Evolutionary conservation across 495 filamentous ascomycete species (phyloP), one percentile per base, ranked within the genome.

Genomic region (Aspergillus saccharolyticus): DNA sequence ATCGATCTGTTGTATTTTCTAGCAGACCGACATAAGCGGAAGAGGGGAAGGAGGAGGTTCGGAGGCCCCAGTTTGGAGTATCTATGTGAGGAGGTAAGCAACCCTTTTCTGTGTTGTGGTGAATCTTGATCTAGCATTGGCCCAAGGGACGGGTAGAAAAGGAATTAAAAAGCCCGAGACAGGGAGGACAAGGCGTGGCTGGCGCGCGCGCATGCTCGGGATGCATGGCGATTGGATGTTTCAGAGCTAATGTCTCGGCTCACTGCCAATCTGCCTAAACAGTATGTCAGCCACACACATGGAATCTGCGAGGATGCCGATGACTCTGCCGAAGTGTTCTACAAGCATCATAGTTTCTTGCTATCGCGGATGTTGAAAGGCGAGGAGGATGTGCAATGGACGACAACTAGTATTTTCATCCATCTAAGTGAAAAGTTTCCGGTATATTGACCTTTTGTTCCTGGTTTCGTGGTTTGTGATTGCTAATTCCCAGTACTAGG

Each of bases 1-100:
- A 81, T 90, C 25, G 79, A 81, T 50, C 69, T 91, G 57, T 79
- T 91, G 14, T 91, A 90, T 70, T 85, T 84, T 59, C 63, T 89
- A 30, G 77, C 76, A 8, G 85, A 88, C 56, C 66, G 60, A 47
- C 70, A 77, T 58, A 66, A 72, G 42, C 64, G 54, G 18, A 66
- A 71, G 58, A 65, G 74, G 10, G 69, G 69, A 30, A 73, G 67
- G 39, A 70, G 69, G 42, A 60, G 54, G 49, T 61, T 53, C 53
- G 53, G 67, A 53, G 75, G 74, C 44, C 73, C 73, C 4, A 71
- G 68, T 28, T 66, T 76, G 18, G 72, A 70, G 54, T 71, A 69
- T 53, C 60, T 79, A 20, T 77, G 71, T 47, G 72, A 76, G 54
- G 73, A 77, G 65, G 80, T 81, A 54, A 57, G 76, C 55, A 42